These are phyloP conservation scores for Aphanomyces cochlioides DNA, from an alignment of 352 stramenopile genomes.

Conservation along the genomic window DNA sequence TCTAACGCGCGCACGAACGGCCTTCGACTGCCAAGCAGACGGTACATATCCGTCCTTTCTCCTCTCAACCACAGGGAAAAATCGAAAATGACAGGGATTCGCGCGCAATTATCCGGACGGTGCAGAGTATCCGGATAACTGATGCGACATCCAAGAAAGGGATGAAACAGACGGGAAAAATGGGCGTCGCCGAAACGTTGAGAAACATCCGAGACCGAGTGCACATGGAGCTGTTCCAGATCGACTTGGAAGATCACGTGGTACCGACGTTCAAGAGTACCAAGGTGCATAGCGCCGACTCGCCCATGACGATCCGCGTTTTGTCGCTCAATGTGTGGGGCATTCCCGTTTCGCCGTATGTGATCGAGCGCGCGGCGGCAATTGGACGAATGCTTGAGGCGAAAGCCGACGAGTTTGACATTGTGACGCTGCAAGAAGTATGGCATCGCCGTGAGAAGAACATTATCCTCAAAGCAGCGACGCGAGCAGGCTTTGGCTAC, in stretches of 20 bases:
- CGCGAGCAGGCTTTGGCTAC: conserved; percentile 59
- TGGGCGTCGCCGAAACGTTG: conserved; percentile 40
- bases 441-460: conserved; percentile 78
- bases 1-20: background rate
- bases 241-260: conserved; percentile 50
- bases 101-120: too few relatives aligned
- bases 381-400: conserved; percentile 65
- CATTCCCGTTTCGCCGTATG: conserved; percentile 62
- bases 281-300: conserved; percentile 33
- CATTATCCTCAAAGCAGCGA: conserved; percentile 56
- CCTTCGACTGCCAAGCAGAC: too few relatives aligned
- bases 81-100: too few relatives aligned
- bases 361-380: conserved; percentile 54
- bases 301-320: conserved; percentile 44
- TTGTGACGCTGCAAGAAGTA: conserved; percentile 83
- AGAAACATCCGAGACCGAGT: conserved; percentile 51
- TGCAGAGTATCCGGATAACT: too few relatives aligned
- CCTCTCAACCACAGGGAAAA: too few relatives aligned
- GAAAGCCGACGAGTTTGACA: conserved; percentile 42
- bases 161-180: conserved; percentile 12
- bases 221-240: conserved; percentile 52
- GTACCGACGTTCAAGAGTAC: conserved; percentile 41
- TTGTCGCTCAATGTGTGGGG: conserved; percentile 77
- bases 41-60: too few relatives aligned
- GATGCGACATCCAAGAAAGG: too few relatives aligned